phyloP scores from a whole-genome alignment of 1,284 basidiomycete genomes.

The Rhodotorula mucilaginosa region DNA sequence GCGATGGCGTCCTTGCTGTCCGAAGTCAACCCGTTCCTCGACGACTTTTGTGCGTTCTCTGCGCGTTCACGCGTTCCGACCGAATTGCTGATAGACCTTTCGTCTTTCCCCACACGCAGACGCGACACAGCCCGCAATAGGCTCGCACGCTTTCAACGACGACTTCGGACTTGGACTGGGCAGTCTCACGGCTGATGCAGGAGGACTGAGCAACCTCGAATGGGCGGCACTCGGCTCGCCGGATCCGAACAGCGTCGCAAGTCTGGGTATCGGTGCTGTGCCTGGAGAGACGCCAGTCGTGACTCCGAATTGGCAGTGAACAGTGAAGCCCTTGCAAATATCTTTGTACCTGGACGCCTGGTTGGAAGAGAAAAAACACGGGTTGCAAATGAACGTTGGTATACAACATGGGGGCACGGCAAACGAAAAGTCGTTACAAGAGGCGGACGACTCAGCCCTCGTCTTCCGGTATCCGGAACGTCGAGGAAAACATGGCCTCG shows the following conservation, averaged over 20 bases:
- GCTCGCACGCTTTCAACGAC: constrained; percentile 22
- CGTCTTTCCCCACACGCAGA: not conserved
- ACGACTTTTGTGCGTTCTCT: constrained; percentile 13
- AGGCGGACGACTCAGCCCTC: constrained; percentile 9
- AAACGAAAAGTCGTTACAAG: not conserved
- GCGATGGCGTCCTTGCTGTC: constrained; percentile 25
- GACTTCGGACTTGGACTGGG: constrained; percentile 18
- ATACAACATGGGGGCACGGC: not conserved
- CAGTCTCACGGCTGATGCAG: not conserved
- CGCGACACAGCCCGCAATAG: constrained; percentile 11
- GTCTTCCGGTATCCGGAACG: constrained; percentile 40
- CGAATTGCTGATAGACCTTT: too few relatives aligned
- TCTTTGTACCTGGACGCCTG: too few relatives aligned
- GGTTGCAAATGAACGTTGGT: too few relatives aligned
- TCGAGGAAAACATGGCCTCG: constrained; percentile 42
- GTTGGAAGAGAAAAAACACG: too few relatives aligned
- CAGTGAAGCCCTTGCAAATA: not conserved
- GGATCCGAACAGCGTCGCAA: too few relatives aligned
- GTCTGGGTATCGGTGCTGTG: too few relatives aligned
- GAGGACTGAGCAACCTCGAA: not conserved
- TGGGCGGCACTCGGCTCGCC: not conserved
- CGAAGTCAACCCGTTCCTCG: constrained; percentile 27
- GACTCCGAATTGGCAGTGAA: not conserved
- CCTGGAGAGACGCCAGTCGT: too few relatives aligned
- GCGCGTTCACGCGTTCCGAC: not conserved